Evolutionary conservation across 208 protist genomes (phyloP).

Genomic region (Trypanosoma brucei): DNA sequence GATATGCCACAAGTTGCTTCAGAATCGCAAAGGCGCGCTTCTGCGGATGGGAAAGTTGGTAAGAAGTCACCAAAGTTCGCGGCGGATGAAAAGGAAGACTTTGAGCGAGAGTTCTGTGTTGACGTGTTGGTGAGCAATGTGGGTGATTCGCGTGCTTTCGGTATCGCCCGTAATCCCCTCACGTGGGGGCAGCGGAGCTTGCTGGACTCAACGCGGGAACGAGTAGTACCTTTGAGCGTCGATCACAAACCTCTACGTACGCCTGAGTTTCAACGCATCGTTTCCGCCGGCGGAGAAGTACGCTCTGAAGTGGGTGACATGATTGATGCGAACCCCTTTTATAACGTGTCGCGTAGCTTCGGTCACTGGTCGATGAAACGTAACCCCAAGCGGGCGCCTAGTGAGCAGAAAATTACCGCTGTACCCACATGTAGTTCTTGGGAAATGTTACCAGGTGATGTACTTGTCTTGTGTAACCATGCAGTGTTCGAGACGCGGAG

Average conservation of each 20-base stretch:
- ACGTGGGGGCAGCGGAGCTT: constrained; percentile 31
- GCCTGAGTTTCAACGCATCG: constrained; percentile 60
- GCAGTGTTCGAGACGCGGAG: constrained; percentile 64
- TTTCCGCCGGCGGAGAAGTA: constrained; percentile 55
- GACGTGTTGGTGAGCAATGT: constrained; percentile 62
- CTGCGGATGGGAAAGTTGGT: background rate
- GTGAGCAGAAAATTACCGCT: constrained; percentile 76
- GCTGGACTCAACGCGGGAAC: constrained; percentile 50
- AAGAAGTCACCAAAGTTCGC: too few relatives aligned
- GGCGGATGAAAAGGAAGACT: too few relatives aligned
- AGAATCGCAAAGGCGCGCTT: background rate
- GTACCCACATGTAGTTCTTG: constrained; percentile 55
- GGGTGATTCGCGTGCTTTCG: constrained; percentile 69
- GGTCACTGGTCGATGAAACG: constrained; percentile 82
- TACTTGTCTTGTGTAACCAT: constrained; percentile 71
- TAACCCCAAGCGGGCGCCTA: constrained; percentile 39
- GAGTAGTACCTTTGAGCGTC: constrained; percentile 54
- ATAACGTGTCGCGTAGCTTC: constrained; percentile 73
- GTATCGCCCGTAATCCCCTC: constrained; percentile 53
- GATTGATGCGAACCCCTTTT: constrained; percentile 73
- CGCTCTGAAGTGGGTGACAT: constrained; percentile 36
- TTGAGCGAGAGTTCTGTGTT: constrained; percentile 27
- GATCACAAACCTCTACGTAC: constrained; percentile 62
- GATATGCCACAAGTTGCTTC: background rate
- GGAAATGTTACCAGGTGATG: constrained; percentile 74